Percentiles rank a stretch among this genome's conserved stretches.
phyloP scores from a whole-genome alignment of 83 land plant genomes.

The Thuja plicata region DNA sequence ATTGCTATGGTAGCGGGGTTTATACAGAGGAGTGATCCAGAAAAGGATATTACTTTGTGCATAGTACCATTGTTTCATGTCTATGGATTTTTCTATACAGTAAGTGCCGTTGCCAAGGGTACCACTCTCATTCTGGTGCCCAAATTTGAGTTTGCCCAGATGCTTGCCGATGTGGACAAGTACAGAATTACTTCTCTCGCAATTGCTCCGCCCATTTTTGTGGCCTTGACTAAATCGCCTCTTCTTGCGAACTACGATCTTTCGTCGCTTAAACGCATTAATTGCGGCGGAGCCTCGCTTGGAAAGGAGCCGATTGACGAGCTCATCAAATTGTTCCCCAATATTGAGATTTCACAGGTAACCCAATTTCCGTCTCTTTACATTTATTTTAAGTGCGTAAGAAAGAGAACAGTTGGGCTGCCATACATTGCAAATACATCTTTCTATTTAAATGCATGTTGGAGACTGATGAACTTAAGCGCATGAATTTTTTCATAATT shows the following conservation, averaged over 20 bases:
- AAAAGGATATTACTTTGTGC: constrained; percentile 4
- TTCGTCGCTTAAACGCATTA: constrained; percentile 31
- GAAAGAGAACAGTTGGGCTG: not conserved
- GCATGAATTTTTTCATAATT: not conserved
- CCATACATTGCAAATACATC: not conserved
- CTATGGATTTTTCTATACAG: constrained; percentile 19
- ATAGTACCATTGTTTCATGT: constrained; percentile 37
- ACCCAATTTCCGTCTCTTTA: not conserved
- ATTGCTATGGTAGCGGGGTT: constrained; percentile 10
- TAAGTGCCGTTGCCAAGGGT: constrained; percentile 21
- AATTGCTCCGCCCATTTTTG: constrained; percentile 5
- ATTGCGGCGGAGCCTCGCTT: constrained; percentile 48
- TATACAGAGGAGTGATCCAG: constrained; percentile 12
- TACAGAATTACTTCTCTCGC: constrained; percentile 36
- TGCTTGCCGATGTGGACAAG: constrained; percentile 29
- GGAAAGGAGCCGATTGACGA: constrained; percentile 19
- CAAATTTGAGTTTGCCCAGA: constrained; percentile 24
- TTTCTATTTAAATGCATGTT: not conserved
- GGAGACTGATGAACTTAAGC: not conserved
- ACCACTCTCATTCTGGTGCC: constrained; percentile 25
- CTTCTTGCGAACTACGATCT: constrained; percentile 27
- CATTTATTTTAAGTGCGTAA: not conserved
- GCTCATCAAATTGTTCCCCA: constrained; percentile 27
- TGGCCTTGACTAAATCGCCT: constrained; percentile 15
- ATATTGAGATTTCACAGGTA: constrained; percentile 34